phyloP scores from a whole-genome alignment of 805 yeast species.

The Nakazawaea ishiwadae region DNA sequence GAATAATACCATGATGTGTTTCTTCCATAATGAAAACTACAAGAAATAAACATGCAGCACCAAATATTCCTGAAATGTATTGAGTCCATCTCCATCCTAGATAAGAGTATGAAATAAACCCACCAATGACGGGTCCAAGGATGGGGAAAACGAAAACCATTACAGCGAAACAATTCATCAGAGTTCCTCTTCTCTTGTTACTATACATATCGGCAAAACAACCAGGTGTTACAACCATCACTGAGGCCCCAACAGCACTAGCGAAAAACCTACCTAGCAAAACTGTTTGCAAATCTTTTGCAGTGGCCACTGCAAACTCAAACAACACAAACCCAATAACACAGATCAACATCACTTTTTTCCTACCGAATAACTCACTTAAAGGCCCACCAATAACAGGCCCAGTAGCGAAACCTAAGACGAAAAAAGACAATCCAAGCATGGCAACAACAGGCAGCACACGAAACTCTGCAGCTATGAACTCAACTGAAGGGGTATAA shows the following conservation, averaged over 20 bases:
- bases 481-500: slow-evolving; percentile 57
- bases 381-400: slow-evolving; percentile 88
- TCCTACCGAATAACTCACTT: slow-evolving; percentile 72
- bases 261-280: slow-evolving; percentile 75
- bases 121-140: slow-evolving; percentile 75
- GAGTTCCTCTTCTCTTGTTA: slow-evolving; percentile 64
- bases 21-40: slow-evolving; percentile 36
- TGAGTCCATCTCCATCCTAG: slow-evolving; percentile 84
- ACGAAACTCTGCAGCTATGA: slow-evolving; percentile 45
- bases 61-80: slow-evolving; percentile 64
- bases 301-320: slow-evolving; percentile 69
- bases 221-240: slow-evolving; percentile 82
- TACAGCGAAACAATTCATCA: slow-evolving; percentile 30
- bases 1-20: slow-evolving; percentile 65
- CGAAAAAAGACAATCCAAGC: slow-evolving; percentile 73
- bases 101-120: slow-evolving; percentile 52
- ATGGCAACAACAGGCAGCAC: slow-evolving; percentile 65
- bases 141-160: slow-evolving; percentile 75
- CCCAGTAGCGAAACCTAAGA: slow-evolving; percentile 91
- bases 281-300: slow-evolving; percentile 72
- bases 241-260: slow-evolving; percentile 80
- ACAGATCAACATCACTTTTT: slow-evolving; percentile 51
- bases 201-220: slow-evolving; percentile 78
- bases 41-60: slow-evolving; percentile 35
- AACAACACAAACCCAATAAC: slow-evolving; percentile 53